Conservation (phyloP, 1,139 yeast species). For the Kazachstania sp. region DNA sequence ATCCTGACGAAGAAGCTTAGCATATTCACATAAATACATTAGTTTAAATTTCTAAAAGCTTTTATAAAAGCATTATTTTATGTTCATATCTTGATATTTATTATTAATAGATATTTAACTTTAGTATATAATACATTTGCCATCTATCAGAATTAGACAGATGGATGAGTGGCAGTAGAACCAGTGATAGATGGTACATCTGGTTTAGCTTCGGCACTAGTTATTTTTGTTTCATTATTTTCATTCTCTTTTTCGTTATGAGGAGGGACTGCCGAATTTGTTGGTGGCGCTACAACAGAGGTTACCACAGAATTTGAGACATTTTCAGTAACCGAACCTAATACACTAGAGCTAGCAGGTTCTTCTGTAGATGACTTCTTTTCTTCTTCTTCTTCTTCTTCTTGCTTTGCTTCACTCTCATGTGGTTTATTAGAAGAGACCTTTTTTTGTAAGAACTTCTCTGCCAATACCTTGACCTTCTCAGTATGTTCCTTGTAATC, state of each 20-base stretch:
- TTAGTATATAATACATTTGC: neutral
- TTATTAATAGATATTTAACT: neutral
- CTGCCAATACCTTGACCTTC: conserved; percentile 17
- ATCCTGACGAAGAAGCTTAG: conserved; percentile 54
- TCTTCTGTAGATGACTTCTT: neutral
- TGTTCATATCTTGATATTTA: neutral
- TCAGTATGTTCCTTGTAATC: conserved; percentile 25
- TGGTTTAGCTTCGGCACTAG: neutral
- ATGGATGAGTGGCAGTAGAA: neutral
- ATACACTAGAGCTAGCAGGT: neutral
- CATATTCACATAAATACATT: neutral
- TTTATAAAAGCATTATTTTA: neutral
- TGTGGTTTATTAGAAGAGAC: conserved; percentile 18
- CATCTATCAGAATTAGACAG: neutral
- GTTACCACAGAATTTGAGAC: neutral
- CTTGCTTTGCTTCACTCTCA: neutral
- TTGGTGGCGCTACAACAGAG: neutral
- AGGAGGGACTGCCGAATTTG: neutral
- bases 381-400: neutral
- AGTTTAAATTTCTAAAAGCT: no score
- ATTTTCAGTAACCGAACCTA: neutral
- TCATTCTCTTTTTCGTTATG: neutral
- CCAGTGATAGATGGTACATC: neutral
- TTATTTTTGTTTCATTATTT: neutral
- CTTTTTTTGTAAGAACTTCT: conserved; percentile 15